Evolutionary conservation across 2,329 filamentous ascomycete genomes (phyloP).

Genomic region (Dactylellina sp.): DNA sequence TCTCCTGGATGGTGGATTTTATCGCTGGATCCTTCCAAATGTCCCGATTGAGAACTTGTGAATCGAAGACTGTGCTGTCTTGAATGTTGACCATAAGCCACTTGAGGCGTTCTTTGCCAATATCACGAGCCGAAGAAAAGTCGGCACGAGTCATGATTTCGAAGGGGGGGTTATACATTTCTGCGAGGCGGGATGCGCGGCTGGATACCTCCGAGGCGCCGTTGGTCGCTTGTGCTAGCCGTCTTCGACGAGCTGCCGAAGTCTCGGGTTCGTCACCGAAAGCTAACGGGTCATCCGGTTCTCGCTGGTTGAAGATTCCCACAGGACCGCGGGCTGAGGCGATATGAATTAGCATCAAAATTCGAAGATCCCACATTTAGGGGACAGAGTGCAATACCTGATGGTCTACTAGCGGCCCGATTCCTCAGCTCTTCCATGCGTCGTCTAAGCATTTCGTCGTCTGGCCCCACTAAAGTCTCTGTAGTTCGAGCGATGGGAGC

Average conservation of each 20-base stretch:
- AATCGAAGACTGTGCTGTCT: conserved; percentile 91
- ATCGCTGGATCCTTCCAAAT: conserved; percentile 91
- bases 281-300: conserved; percentile 66
- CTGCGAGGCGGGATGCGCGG: conserved; percentile 83
- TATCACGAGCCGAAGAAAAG: conserved; percentile 86
- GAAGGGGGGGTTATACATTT: conserved; percentile 92
- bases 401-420: conserved; percentile 11
- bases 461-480: conserved; percentile 87
- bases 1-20: conserved; percentile 82
- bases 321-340: conserved; percentile 38
- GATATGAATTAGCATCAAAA: background rate
- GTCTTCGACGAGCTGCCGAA: conserved; percentile 66
- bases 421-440: conserved; percentile 36
- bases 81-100: conserved; percentile 98
- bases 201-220: conserved; percentile 74
- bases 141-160: conserved; percentile 82
- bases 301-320: conserved; percentile 77
- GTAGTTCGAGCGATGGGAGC: conserved; percentile 92
- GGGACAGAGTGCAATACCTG: conserved; percentile 5
- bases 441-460: conserved; percentile 63
- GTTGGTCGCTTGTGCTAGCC: conserved; percentile 72
- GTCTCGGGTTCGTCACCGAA: conserved; percentile 66
- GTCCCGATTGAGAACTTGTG: conserved; percentile 91
- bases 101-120: conserved; percentile 88
- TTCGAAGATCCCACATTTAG: background rate